Evolutionary conservation across 1,284 basidiomycete genomes (phyloP).

Genomic region (Microbotryum lychnidis-dioicae): DNA sequence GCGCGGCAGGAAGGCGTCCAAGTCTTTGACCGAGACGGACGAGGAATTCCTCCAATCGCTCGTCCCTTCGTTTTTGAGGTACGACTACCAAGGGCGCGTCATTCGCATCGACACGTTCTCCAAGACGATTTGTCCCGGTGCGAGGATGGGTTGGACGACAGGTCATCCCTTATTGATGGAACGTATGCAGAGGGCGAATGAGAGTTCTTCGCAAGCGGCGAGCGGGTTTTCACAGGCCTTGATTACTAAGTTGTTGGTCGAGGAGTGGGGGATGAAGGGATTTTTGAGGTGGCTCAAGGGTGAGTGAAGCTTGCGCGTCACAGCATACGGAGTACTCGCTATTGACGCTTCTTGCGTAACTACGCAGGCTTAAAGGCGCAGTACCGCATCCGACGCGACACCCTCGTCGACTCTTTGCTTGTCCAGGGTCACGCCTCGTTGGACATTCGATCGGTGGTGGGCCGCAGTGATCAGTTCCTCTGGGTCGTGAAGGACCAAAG

Average conservation of each 20-base stretch:
- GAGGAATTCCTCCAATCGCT: constrained; percentile 49
- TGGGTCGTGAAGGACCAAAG: not conserved
- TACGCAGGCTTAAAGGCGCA: constrained; percentile 49
- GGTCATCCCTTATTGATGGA: constrained; percentile 59
- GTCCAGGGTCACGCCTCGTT: constrained; percentile 15
- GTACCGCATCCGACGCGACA: constrained; percentile 54
- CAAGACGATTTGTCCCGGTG: constrained; percentile 70
- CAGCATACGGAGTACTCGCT: too few species aligned
- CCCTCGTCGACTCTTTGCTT: constrained; percentile 51
- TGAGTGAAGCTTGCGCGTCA: constrained; percentile 8
- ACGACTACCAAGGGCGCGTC: constrained; percentile 69
- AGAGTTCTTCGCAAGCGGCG: constrained; percentile 62
- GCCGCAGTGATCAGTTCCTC: too few species aligned
- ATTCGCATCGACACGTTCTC: constrained; percentile 71
- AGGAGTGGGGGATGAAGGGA: constrained; percentile 58
- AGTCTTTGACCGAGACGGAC: constrained; percentile 23
- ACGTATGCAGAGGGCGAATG: constrained; percentile 62
- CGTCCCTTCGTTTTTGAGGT: constrained; percentile 61
- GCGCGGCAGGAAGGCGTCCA: constrained; percentile 33
- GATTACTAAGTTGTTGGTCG: constrained; percentile 53
- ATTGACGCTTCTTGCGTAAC: too few species aligned
- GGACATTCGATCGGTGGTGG: constrained; percentile 10
- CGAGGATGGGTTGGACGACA: constrained; percentile 70
- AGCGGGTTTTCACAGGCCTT: constrained; percentile 61
- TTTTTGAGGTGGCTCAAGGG: constrained; percentile 69